A percentile compares a stretch with the other conserved stretches of the same genome.
phyloP scores from a whole-genome alignment of 2,329 filamentous ascomycete genomes.

The Cladosporium cucumerinum region DNA sequence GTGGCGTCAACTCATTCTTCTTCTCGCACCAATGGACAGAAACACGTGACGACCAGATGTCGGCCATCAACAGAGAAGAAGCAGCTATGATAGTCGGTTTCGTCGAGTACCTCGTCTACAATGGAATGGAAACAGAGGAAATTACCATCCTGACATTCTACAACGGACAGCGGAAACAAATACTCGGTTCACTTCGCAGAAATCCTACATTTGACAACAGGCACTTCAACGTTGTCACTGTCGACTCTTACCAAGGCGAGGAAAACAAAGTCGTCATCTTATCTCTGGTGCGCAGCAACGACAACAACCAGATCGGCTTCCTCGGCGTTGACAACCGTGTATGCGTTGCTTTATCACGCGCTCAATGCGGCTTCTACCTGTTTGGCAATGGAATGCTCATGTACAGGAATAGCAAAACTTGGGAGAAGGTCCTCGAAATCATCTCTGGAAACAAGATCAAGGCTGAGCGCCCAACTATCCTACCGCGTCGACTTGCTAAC shows the following conservation, averaged over 20 bases:
- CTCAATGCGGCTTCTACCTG: constrained; percentile 74
- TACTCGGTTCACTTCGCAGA: constrained; percentile 50
- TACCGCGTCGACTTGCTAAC: constrained; percentile 25
- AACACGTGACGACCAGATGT: constrained; percentile 58
- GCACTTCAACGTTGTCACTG: constrained; percentile 64
- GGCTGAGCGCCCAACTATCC: constrained; percentile 18
- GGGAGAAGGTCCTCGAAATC: constrained; percentile 30
- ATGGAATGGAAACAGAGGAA: constrained; percentile 56
- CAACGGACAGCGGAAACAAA: constrained; percentile 70
- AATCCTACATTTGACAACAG: constrained; percentile 16
- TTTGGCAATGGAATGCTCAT: constrained; percentile 70
- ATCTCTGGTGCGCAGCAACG: constrained; percentile 73
- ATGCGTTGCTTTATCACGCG: constrained; percentile 65
- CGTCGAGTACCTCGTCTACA: constrained; percentile 67
- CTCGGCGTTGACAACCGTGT: constrained; percentile 62
- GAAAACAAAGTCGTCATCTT: constrained; percentile 82
- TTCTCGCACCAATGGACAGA: constrained; percentile 66
- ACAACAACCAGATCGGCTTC: constrained; percentile 63
- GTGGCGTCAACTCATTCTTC: constrained; percentile 57
- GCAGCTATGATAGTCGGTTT: constrained; percentile 73
- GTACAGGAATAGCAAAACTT: constrained; percentile 22
- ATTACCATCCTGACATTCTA: constrained; percentile 88
- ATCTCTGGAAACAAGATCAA: constrained; percentile 24
- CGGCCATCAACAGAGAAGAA: constrained; percentile 67
- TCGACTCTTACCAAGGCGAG: constrained; percentile 88